These are phyloP conservation scores for Petunia hybrid DNA, from an alignment of 305 asterid species.

Conservation along the genomic window DNA sequence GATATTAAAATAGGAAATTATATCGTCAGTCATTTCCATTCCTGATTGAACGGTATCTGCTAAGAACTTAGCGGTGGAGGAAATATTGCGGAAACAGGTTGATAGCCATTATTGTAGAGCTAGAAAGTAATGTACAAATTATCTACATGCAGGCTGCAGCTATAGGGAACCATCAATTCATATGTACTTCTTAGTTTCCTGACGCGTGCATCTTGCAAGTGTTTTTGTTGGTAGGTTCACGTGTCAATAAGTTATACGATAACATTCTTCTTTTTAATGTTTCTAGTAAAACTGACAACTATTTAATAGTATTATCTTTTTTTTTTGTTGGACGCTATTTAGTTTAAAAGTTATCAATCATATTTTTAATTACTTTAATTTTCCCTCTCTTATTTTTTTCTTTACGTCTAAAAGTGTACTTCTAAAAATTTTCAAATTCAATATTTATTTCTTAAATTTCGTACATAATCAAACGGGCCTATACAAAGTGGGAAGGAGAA, in stretches of 20 bases:
- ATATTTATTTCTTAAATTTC: too few relatives aligned
- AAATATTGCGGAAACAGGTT: not conserved
- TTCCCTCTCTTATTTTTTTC: too few relatives aligned
- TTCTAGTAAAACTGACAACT: too few relatives aligned
- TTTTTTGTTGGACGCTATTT: too few relatives aligned
- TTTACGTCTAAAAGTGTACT: too few relatives aligned
- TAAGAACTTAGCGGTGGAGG: constrained; percentile 7
- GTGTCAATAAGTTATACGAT: not conserved
- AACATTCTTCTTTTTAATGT: too few relatives aligned
- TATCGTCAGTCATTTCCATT: not conserved
- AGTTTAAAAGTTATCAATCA: too few relatives aligned
- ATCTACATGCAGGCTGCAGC: not conserved
- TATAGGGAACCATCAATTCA: not conserved
- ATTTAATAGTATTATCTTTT: too few relatives aligned
- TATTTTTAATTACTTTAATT: too few relatives aligned
- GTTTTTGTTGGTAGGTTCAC: not conserved
- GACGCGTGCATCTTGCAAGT: not conserved
- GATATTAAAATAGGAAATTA: not conserved
- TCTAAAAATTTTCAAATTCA: too few relatives aligned
- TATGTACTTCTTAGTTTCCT: not conserved
- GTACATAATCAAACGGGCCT: too few relatives aligned
- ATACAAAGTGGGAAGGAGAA: too few relatives aligned
- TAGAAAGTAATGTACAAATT: not conserved
- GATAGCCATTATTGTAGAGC: not conserved
- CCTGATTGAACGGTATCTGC: not conserved